phyloP scores from a whole-genome alignment of 1,284 basidiomycete genomes.

The Marasmius fiardii region DNA sequence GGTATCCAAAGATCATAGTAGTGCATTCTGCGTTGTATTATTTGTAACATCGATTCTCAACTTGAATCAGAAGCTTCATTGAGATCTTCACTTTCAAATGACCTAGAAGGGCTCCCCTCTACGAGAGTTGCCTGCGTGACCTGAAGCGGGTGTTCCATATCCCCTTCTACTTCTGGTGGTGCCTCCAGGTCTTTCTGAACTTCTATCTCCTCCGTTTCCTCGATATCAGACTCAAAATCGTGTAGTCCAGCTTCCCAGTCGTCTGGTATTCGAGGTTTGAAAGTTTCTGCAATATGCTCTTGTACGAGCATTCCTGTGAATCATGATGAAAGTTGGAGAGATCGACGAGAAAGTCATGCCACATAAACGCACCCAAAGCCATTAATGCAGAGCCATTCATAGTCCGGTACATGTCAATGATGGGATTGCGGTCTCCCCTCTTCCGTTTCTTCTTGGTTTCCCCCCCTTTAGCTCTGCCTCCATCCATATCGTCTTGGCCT shows the following conservation, averaged over 20 bases:
- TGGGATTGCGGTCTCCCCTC: slow-evolving; percentile 18
- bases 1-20: no score
- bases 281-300: slow-evolving; percentile 48
- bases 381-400: slow-evolving; percentile 71
- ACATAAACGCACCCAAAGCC: slow-evolving; percentile 51
- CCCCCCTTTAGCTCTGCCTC: neutral
- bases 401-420: slow-evolving; percentile 68
- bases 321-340: slow-evolving; percentile 4
- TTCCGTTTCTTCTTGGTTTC: slow-evolving; percentile 16
- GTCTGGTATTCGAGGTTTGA: slow-evolving; percentile 36
- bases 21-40: no score
- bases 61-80: no score
- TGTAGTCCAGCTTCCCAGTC: slow-evolving; percentile 1
- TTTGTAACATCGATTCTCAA: no score
- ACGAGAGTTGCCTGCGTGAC: slow-evolving; percentile 4
- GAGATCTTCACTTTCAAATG: no score
- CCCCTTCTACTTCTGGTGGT: slow-evolving; percentile 8
- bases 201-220: slow-evolving; percentile 11
- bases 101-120: neutral
- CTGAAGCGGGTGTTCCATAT: neutral
- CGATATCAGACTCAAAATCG: neutral
- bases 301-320: slow-evolving; percentile 62
- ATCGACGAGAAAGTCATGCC: slow-evolving; percentile 5
- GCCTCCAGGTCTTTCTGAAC: slow-evolving; percentile 11
- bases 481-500: neutral